Evolutionary conservation across 2,329 filamentous ascomycete genomes (phyloP), one percentile per base, ranked within the genome.

Genomic region (Taxawa tesnikishii): DNA sequence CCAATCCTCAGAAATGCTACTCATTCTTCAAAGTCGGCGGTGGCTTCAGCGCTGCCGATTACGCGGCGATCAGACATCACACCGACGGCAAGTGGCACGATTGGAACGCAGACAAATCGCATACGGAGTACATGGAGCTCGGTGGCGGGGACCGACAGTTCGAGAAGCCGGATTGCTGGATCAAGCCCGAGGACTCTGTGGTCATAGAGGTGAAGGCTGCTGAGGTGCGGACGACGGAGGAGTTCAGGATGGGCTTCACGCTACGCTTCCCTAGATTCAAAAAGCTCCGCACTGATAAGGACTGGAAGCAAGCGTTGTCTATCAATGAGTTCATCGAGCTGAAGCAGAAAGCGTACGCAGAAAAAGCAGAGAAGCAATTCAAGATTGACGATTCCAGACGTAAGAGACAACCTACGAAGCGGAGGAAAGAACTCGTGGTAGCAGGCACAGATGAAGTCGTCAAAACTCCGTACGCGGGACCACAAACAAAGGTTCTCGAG

Each of bases 11-110:
- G 56, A 85, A 83, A 53, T 92, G 77, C 49, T 82, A 77, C 46
- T 94, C 85, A n/a, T 94, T 98, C 60, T 93, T 87, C 67, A 94
- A 90, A 55, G 90, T 98, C 11, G 90, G 90, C n/a, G 90, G 90
- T 32, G 90, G 90, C 0, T 87, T 96, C 53, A 76, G 73, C 10
- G 79, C 75, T 1, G 74, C 81, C 32, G 90, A 98, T 48, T 96
- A 94, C 51, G 75, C 79, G 0, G 74, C 79, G 36, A 78, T 98
- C 28, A 68, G 75, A 4, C 83, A 93, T 47, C 69, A 75, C 15
- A 96, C 88, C 0, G 82, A 94, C 37, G 85, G 82, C 4, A 94
- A 94, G 53, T 98, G 90, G 90, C 68, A 70, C 9, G 72, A 82
- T 18, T 98, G 85, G 84, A 78, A 94, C 52, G 49, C 65, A 1